phyloP scores from a whole-genome alignment of 768 basidiomycete genomes.

The Clitopilus passeckerianus region DNA sequence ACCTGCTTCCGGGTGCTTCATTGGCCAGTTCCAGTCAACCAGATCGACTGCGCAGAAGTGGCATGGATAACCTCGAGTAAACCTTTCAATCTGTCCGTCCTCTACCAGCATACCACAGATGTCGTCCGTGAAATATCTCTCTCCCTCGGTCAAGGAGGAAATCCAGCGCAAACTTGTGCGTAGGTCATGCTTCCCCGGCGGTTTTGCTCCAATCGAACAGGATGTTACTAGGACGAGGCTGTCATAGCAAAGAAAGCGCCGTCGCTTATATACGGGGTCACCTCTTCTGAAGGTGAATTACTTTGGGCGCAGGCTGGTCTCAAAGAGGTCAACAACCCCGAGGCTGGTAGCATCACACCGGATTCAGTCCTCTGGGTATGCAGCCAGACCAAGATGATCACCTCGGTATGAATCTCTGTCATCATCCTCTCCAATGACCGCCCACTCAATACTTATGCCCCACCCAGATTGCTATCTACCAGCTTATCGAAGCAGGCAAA shows the following conservation, averaged over 20 bases:
- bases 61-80: no score
- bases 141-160: neutral
- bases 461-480: conserved; percentile 24
- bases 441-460: neutral
- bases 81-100: no score
- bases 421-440: neutral
- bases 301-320: conserved; percentile 19
- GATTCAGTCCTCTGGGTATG: conserved; percentile 31
- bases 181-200: neutral
- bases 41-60: no score
- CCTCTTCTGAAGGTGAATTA: conserved; percentile 20
- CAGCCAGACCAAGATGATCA: conserved; percentile 31
- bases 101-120: no score
- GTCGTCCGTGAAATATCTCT: neutral
- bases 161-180: neutral
- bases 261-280: conserved; percentile 21
- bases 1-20: no score
- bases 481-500: conserved; percentile 27
- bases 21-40: no score
- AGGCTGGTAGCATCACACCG: conserved; percentile 15
- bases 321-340: conserved; percentile 16
- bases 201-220: neutral
- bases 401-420: conserved; percentile 17
- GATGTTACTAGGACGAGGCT: neutral
- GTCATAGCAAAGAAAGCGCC: conserved; percentile 15